phyloP scores from a whole-genome alignment of 2,329 filamentous ascomycete genomes.

The Aureobasidium musti region DNA sequence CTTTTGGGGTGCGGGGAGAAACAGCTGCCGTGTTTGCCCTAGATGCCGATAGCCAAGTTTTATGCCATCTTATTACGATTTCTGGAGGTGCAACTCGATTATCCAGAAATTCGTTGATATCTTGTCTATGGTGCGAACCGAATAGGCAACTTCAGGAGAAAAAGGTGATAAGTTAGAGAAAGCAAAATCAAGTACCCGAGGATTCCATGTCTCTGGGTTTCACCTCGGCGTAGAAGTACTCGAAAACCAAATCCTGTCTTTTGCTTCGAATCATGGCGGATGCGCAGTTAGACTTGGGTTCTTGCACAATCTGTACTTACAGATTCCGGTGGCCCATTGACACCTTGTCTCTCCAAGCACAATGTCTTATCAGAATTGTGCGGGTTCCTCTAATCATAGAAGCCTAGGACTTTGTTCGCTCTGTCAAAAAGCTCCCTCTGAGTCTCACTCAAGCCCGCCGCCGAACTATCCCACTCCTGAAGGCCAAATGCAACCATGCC shows the following conservation, averaged over 20 bases:
- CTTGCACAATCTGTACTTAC: too few relatives aligned
- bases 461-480: slow-evolving; percentile 51
- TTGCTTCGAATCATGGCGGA: background rate
- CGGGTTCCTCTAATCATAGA: slow-evolving; percentile 39
- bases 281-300: too few relatives aligned
- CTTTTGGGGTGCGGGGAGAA: slow-evolving; percentile 13
- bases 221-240: background rate
- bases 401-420: slow-evolving; percentile 59
- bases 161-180: background rate
- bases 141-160: slow-evolving; percentile 15
- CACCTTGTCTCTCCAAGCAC: too few relatives aligned
- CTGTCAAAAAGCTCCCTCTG: slow-evolving; percentile 55
- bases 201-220: background rate
- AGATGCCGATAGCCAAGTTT: slow-evolving; percentile 6
- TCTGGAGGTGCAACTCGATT: background rate
- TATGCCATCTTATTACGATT: background rate
- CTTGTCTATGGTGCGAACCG: background rate
- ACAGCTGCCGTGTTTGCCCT: slow-evolving; percentile 9
- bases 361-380: too few relatives aligned
- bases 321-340: too few relatives aligned
- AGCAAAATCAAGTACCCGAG: background rate
- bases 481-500: slow-evolving; percentile 60
- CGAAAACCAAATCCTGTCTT: background rate
- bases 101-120: background rate
- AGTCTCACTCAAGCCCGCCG: slow-evolving; percentile 50